Evolutionary conservation across 1,284 basidiomycete genomes (phyloP).

Genomic region (Malassezia sympodialis): DNA sequence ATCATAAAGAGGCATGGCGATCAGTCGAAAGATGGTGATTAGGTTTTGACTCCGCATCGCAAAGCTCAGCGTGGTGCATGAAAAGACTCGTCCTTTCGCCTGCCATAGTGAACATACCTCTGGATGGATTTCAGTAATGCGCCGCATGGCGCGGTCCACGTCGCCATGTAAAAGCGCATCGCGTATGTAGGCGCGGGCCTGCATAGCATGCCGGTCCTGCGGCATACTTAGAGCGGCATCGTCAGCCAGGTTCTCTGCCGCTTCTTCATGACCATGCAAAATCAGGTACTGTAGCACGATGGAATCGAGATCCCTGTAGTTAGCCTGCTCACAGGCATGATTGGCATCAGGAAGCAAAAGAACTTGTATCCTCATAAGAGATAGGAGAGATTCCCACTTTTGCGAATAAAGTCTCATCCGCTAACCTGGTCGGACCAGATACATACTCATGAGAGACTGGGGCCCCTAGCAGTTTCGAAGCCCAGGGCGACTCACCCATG

Average conservation of each 20-base stretch:
- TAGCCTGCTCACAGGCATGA: background rate
- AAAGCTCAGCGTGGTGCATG: conserved; percentile 96
- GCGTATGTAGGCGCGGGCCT: conserved; percentile 83
- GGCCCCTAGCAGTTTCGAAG: conserved; percentile 50
- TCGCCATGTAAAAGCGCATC: conserved; percentile 87
- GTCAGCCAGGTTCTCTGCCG: conserved; percentile 82
- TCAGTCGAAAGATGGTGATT: conserved; percentile 23
- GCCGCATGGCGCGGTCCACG: conserved; percentile 81
- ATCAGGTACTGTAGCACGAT: conserved; percentile 68
- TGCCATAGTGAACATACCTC: conserved; percentile 61
- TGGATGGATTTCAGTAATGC: conserved; percentile 88
- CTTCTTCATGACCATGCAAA: conserved; percentile 90
- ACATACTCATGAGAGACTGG: conserved; percentile 50
- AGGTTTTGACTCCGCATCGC: conserved; percentile 22
- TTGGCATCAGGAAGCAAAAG: conserved; percentile 36
- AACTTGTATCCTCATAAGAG: conserved; percentile 51
- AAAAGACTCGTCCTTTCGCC: conserved; percentile 51
- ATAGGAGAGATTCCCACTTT: conserved; percentile 60
- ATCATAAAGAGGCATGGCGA: background rate
- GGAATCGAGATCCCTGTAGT: background rate
- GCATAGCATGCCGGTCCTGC: conserved; percentile 78
- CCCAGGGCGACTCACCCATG: conserved; percentile 45
- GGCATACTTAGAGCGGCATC: conserved; percentile 67
- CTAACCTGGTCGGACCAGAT: background rate
- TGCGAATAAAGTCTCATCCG: conserved; percentile 51